A percentile compares a stretch with the other conserved stretches of the same genome.
These are phyloP conservation scores for Oryza glumipatula DNA, from an alignment of 176 grass and related monocot species.

Conservation along the genomic window DNA sequence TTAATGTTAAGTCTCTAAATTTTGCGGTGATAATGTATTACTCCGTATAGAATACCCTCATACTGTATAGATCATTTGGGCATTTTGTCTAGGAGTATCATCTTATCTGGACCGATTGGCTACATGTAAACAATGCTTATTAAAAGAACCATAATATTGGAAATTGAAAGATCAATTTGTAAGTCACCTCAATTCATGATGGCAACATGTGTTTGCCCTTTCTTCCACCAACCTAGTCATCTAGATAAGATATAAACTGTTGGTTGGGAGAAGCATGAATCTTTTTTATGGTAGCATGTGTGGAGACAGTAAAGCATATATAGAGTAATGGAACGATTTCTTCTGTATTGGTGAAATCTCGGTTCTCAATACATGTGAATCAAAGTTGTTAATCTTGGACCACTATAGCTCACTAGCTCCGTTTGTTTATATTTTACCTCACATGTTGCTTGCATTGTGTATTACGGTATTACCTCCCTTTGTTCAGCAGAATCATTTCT, in stretches of 20 bases:
- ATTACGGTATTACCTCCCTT: conserved; percentile 8
- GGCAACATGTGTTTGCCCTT: not conserved
- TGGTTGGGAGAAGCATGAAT: not conserved
- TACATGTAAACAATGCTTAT: not conserved
- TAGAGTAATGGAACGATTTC: not conserved
- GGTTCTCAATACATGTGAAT: not conserved
- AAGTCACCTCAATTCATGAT: conserved; percentile 3
- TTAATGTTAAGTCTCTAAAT: not conserved
- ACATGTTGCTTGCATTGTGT: conserved; percentile 29
- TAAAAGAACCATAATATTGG: not conserved
- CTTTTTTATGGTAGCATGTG: conserved; percentile 16
- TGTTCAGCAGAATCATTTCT: not conserved
- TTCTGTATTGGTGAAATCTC: not conserved
- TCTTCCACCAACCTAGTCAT: not conserved
- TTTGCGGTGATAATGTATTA: not conserved
- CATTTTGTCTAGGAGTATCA: not conserved
- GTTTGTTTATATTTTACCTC: conserved; percentile 29
- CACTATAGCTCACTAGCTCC: conserved; percentile 2
- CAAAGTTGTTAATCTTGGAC: conserved; percentile 26
- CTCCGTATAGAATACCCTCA: not conserved
- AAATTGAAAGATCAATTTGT: not conserved
- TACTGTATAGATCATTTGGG: no score
- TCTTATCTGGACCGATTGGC: not conserved
- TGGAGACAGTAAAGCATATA: not conserved
- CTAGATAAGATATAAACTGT: not conserved